Evolutionary conservation across 2,329 filamentous ascomycete genomes (phyloP), one percentile per base, ranked within the genome.

Genomic region (Harringtonia lauricola): DNA sequence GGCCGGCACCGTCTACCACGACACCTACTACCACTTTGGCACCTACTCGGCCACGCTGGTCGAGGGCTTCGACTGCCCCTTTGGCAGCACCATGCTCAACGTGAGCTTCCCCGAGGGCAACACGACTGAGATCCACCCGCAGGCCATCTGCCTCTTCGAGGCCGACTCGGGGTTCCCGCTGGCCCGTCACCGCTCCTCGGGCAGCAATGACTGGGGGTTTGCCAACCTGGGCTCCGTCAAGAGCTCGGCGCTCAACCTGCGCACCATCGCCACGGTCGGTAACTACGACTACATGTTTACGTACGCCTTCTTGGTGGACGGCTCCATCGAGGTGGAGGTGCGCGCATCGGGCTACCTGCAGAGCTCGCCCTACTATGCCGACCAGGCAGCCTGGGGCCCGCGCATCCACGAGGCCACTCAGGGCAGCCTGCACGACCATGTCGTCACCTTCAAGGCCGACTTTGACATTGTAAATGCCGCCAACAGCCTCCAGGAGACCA

Each of bases 81-180:
- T 62, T 0, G 66, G 71, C 38, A 62, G 71, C 1, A 71, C 67
- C 0, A 76, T 68, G 47, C 59, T 74, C 33, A 68, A 74, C 52
- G 59, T 60, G 1, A 61, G 62, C 3, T 70, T 68, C 43, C 70
- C 67, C 44, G 61, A 63, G 3, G 57, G 55, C 1, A 66, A 67
- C 44, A 65, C 59, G 2, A 67, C 64, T 0, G 59, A 64, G 46
- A 66, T 62, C 0, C 68, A 74, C 42, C 56, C 60, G 2, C 65
- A 71, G 53, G 68, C 65, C 45, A 66, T 80, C 35, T 81, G 76
- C 51, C 46, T 77, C 24, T 77, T 77, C 47, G 74, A 78, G 53
- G 64, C 61, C 42, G 67, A 68, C 15, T 57, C 67, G 1, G 68
- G 68, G 35, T 68, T 65, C 50, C 65, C 72, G 2, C 64, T 77